Percentiles rank a stretch among this genome's conserved stretches.
Evolutionary conservation across 73 alveolate genomes (phyloP).

Genomic region (Paramecium pentaurelia): DNA sequence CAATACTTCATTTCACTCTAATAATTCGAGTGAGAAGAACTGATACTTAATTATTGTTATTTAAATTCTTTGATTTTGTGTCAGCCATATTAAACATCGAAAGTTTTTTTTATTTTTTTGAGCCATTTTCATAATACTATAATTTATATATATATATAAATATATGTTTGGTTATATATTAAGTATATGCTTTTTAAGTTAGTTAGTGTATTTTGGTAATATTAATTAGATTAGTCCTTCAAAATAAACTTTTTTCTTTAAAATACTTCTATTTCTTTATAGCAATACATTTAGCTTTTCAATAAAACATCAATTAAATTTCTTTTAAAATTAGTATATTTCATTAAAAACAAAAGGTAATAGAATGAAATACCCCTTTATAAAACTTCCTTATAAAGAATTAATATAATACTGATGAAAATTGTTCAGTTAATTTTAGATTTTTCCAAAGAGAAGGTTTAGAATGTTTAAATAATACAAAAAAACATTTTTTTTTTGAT

Average conservation of each 20-base stretch:
- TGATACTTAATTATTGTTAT: constrained; percentile 5
- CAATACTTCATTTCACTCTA: constrained; percentile 25
- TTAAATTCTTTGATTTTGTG: background rate
- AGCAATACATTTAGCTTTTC: background rate
- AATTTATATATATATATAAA: too few species aligned
- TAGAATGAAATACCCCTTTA: background rate
- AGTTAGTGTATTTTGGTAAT: background rate
- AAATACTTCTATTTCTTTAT: background rate
- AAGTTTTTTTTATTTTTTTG: background rate
- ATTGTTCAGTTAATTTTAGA: background rate
- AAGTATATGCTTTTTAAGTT: background rate
- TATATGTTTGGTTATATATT: background rate
- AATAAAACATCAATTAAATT: background rate
- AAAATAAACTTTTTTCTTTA: background rate
- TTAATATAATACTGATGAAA: background rate
- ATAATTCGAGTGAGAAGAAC: constrained; percentile 23
- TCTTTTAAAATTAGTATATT: background rate
- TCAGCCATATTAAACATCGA: background rate
- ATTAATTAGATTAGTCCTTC: background rate
- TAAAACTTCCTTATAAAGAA: background rate
- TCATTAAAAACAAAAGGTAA: background rate
- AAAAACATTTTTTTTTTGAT: background rate
- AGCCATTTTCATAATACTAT: background rate
- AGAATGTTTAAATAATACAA: background rate
- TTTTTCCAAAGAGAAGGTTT: background rate